Conservation (phyloP, 805 yeast genomes). For the Ogataea saltuana region DNA sequence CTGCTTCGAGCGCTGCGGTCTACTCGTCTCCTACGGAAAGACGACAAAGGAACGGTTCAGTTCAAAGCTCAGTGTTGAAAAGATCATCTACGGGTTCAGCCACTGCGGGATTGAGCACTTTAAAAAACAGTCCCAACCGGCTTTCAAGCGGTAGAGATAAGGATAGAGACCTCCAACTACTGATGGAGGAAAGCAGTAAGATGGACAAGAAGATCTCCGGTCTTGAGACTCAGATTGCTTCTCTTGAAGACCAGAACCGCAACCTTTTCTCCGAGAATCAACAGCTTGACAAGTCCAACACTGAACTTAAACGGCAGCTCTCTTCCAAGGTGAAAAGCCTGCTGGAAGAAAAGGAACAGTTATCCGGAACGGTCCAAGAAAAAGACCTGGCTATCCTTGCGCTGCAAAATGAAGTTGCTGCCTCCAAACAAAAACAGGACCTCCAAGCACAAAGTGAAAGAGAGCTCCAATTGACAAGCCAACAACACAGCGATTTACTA, state of each 20-base stretch:
- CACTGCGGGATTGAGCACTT: slow-evolving; percentile 3
- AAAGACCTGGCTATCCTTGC: slow-evolving; percentile 11
- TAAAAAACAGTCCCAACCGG: slow-evolving; percentile 9
- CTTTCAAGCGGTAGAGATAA: slow-evolving; percentile 20
- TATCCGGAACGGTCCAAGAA: slow-evolving; percentile 12
- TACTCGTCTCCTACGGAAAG: slow-evolving; percentile 3
- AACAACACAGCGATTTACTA: slow-evolving; percentile 1
- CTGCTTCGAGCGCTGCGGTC: slow-evolving; percentile 1
- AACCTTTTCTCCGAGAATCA: slow-evolving; percentile 9
- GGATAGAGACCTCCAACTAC: slow-evolving; percentile 46
- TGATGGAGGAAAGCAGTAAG: slow-evolving; percentile 48
- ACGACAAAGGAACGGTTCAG: slow-evolving; percentile 2
- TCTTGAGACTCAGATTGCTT: slow-evolving; percentile 34
- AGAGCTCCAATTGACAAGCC: neutral
- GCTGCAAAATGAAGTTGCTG: slow-evolving; percentile 13
- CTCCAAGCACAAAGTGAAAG: neutral
- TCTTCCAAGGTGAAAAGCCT: slow-evolving; percentile 12
- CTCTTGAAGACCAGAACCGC: slow-evolving; percentile 15
- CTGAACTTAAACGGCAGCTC: slow-evolving; percentile 13
- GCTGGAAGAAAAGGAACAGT: slow-evolving; percentile 13
- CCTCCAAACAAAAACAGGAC: neutral
- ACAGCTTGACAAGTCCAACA: slow-evolving; percentile 7
- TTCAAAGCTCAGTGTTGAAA: neutral
- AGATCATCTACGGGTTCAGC: neutral
- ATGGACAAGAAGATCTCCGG: slow-evolving; percentile 47